Conservation (phyloP, 176 grass and related monocot genomes). For the Aegilops tauschii region DNA sequence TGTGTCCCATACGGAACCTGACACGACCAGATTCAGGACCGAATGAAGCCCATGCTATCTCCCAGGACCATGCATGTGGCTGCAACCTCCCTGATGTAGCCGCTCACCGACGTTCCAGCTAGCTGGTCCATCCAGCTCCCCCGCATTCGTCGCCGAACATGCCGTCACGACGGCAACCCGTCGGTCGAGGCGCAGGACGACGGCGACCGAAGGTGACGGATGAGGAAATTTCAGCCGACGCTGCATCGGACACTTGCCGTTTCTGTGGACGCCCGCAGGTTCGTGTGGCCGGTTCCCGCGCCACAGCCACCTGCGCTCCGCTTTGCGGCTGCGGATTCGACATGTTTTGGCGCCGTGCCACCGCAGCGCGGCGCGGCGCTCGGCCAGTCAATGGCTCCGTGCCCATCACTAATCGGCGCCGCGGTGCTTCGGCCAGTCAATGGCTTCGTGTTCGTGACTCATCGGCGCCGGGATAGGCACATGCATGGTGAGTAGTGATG, state of each 20-base stretch:
- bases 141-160: neutral
- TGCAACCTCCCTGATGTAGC: neutral
- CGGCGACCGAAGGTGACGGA: neutral
- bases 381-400: neutral
- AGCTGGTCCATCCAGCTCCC: too few relatives aligned
- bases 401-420: neutral
- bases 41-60: neutral
- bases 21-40: neutral
- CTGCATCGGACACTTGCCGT: neutral
- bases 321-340: slow-evolving; percentile 12
- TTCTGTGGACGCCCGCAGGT: slow-evolving; percentile 34
- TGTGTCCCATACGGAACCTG: too few relatives aligned
- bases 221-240: neutral
- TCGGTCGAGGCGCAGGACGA: neutral
- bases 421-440: too few relatives aligned
- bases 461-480: neutral
- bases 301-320: neutral
- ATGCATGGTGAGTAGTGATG: slow-evolving; percentile 13
- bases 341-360: neutral
- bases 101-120: neutral
- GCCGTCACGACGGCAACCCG: neutral
- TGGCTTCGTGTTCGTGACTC: too few relatives aligned
- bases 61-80: neutral
- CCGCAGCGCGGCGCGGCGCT: neutral
- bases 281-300: neutral